A percentile compares a stretch with the other conserved stretches of the same genome.
Conservation (phyloP, 768 basidiomycete species). For the Suillus clintonianus region DNA sequence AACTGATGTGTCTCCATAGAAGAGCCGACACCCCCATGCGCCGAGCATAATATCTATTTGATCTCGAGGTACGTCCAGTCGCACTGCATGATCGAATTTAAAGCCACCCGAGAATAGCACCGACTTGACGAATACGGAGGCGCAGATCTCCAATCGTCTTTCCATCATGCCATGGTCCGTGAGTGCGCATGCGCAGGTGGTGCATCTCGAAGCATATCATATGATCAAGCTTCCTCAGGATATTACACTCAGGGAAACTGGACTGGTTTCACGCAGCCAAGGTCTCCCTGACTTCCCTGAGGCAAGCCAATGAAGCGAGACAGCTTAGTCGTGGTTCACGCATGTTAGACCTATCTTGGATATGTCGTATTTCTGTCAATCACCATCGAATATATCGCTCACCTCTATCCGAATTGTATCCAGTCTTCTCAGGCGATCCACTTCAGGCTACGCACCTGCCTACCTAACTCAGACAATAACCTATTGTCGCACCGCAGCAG, state of each 20-base stretch:
- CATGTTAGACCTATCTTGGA: neutral
- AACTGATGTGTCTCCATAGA: neutral
- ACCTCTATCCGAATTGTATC: neutral
- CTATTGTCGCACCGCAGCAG: neutral
- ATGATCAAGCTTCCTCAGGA: neutral
- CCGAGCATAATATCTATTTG: neutral
- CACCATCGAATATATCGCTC: neutral
- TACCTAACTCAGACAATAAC: too few species aligned
- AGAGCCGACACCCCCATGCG: neutral
- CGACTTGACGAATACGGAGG: neutral
- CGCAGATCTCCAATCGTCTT: neutral
- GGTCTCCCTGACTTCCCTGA: neutral
- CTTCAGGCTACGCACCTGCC: neutral
- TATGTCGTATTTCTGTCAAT: neutral
- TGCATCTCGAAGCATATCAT: slow-evolving; percentile 1
- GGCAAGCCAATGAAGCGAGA: neutral
- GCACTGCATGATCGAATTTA: neutral
- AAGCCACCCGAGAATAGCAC: neutral
- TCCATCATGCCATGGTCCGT: neutral
- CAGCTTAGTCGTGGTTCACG: slow-evolving; percentile 2
- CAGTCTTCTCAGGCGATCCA: neutral
- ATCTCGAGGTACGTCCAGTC: neutral
- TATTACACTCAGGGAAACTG: neutral
- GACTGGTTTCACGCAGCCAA: neutral
- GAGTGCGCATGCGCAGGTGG: neutral